phyloP scores from a whole-genome alignment of 75 land plant species.

The Cunninghamia lanceolata region DNA sequence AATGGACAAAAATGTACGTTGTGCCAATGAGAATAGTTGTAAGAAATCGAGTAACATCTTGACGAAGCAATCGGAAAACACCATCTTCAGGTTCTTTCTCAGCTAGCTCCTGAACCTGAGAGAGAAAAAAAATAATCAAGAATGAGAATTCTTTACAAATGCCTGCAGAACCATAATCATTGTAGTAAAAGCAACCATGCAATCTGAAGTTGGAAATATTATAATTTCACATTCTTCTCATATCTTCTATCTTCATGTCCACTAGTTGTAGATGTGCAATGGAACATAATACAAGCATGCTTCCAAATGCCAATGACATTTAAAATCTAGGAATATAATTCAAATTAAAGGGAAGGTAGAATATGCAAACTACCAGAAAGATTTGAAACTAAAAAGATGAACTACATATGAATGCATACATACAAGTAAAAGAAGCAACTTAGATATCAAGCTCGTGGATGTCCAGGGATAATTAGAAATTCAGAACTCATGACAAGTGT shows the following conservation, averaged over 20 bases:
- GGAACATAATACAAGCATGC: not conserved
- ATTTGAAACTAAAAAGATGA: constrained; percentile 4
- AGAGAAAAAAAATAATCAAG: not conserved
- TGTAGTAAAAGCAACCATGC: not conserved
- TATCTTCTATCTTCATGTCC: not conserved
- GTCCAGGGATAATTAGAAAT: not conserved
- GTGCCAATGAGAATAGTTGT: constrained; percentile 90
- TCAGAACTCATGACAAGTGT: not conserved
- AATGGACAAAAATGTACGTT: constrained; percentile 46
- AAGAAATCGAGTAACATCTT: constrained; percentile 93
- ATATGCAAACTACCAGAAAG: not conserved
- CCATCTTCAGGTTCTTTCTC: constrained; percentile 88
- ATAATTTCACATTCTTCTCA: not conserved
- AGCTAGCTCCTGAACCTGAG: constrained; percentile 91
- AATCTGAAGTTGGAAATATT: not conserved
- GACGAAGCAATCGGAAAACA: constrained; percentile 84
- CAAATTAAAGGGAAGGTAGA: not conserved
- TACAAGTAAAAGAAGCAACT: not conserved
- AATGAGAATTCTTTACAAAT: not conserved
- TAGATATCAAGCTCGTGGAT: not conserved
- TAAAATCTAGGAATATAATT: constrained; percentile 3
- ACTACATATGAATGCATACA: not conserved
- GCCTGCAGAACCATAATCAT: not conserved
- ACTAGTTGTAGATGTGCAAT: constrained; percentile 18
- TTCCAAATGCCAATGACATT: not conserved